Evolutionary conservation across 257 asterid species (phyloP).

Genomic region (Fraxinus pennsylvanica): DNA sequence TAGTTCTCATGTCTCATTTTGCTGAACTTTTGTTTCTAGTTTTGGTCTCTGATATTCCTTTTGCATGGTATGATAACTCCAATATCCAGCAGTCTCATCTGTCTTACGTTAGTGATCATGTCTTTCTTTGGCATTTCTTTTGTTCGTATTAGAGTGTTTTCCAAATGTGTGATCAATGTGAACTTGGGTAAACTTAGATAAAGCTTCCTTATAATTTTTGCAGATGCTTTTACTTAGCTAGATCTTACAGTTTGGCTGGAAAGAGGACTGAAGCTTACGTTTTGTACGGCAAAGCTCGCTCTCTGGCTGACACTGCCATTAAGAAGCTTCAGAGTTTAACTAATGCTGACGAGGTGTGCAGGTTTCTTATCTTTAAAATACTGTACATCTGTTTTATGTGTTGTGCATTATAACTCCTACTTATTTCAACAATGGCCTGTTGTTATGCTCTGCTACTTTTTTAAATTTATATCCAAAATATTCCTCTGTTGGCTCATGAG

Average conservation of each 20-base stretch:
- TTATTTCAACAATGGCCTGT: neutral
- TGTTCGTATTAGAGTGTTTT: neutral
- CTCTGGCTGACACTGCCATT: constrained; percentile 64
- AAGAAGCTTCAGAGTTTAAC: constrained; percentile 52
- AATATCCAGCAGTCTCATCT: neutral
- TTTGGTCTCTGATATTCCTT: neutral
- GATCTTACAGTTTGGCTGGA: constrained; percentile 90
- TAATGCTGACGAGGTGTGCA: constrained; percentile 62
- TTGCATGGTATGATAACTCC: neutral
- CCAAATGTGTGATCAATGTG: constrained; percentile 1
- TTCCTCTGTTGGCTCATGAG: neutral
- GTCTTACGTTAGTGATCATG: neutral
- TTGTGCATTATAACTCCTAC: neutral
- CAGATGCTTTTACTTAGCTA: constrained; percentile 97
- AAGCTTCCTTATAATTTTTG: constrained; percentile 28
- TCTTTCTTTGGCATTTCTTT: neutral
- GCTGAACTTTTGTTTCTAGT: neutral
- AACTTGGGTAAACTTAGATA: constrained; percentile 15
- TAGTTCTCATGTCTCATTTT: neutral
- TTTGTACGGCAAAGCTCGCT: constrained; percentile 65
- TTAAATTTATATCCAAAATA: neutral
- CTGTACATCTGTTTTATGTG: constrained; percentile 3
- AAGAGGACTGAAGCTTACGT: constrained; percentile 94
- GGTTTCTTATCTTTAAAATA: constrained; percentile 14
- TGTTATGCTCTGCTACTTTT: neutral